Evolutionary conservation across 2,329 filamentous ascomycete genomes (phyloP), one percentile per base, ranked within the genome.

Genomic region (Stagonosporopsis cucurbitacearum): DNA sequence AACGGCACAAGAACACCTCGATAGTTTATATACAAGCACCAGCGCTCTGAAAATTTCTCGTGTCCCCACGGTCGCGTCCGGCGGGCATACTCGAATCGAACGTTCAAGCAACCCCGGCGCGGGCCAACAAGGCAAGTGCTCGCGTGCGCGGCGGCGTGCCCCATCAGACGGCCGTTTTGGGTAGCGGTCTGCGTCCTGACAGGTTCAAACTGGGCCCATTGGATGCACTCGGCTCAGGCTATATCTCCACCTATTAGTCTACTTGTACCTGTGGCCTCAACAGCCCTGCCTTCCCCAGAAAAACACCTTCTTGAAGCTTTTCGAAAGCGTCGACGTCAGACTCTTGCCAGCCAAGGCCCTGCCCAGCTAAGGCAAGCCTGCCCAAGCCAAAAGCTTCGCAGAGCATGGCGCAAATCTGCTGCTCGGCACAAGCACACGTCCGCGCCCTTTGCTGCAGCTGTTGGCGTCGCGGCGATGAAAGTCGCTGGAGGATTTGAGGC

Each of bases 41-140:
- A 58, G 51, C 58, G 35, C 42, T 57, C 13, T 59, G 60, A 64
- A 66, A 60, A 63, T 59, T 64, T 66, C 59, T 64, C 63, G 57
- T 59, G 59, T 61, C 57, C 26, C 55, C 47, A 51, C 58, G 40
- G 59, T 63, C 60, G 60, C 59, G 46, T 65, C 58, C 54, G 57
- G 54, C 50, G 62, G 58, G 55, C 57, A 33, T 33, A 28, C 44
- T 46, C 17, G 35, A 52, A 46, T 57, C 56, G 48, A 57, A 42
- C 50, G 59, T 47, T 51, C 53, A 51, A 47, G 42, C 23, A 43
- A 51, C 20, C 53, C 53, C 32, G 47, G 47, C 37, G 19, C 42
- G 42, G 9, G 39, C 47, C 47, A 43, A 56, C 25, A 47, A 36
- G 33, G 54, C 32, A 48, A 26, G 9, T 35, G 54, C 48, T 52